A percentile compares a stretch with the other conserved stretches of the same genome.
These are phyloP conservation scores for Nakaseomyces glabratus DNA, from an alignment of 1,139 yeast species.

Conservation along the genomic window DNA sequence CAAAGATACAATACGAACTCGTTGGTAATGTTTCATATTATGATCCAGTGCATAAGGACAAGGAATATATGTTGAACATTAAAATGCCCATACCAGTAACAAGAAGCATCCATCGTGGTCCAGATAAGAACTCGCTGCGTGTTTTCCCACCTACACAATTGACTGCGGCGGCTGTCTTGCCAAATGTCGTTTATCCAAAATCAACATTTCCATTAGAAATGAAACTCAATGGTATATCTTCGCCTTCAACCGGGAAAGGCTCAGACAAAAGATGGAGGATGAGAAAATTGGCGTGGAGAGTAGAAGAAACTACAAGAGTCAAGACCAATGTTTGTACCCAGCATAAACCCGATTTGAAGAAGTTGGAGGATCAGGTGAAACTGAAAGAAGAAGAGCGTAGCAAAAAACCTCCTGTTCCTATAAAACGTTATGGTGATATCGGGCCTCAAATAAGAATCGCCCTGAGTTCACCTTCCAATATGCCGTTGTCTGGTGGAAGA, in stretches of 20 bases:
- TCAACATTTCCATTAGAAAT: constrained; percentile 77
- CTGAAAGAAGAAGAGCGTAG: constrained; percentile 26
- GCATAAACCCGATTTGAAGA: constrained; percentile 44
- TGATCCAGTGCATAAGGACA: constrained; percentile 21
- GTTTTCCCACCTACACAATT: constrained; percentile 95
- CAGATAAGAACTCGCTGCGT: constrained; percentile 77
- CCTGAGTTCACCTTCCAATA: constrained; percentile 22
- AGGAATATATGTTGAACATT: constrained; percentile 34
- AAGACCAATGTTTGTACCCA: constrained; percentile 47
- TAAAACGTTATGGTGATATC: constrained; percentile 34
- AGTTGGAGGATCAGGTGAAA: constrained; percentile 39
- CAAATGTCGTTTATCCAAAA: constrained; percentile 83
- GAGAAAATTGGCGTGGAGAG: constrained; percentile 80
- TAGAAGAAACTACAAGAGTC: constrained; percentile 72
- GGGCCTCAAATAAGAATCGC: constrained; percentile 33
- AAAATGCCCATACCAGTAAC: constrained; percentile 66
- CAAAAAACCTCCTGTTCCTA: constrained; percentile 23
- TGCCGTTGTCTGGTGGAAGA: constrained; percentile 13
- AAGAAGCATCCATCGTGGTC: constrained; percentile 71
- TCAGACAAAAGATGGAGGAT: constrained; percentile 77
- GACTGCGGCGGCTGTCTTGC: constrained; percentile 76
- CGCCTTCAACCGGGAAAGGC: constrained; percentile 12
- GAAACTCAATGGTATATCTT: constrained; percentile 67
- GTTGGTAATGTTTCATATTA: constrained; percentile 52
- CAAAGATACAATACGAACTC: constrained; percentile 62